phyloP scores from a whole-genome alignment of 495 filamentous ascomycete genomes.

The Apodospora peruviana region DNA sequence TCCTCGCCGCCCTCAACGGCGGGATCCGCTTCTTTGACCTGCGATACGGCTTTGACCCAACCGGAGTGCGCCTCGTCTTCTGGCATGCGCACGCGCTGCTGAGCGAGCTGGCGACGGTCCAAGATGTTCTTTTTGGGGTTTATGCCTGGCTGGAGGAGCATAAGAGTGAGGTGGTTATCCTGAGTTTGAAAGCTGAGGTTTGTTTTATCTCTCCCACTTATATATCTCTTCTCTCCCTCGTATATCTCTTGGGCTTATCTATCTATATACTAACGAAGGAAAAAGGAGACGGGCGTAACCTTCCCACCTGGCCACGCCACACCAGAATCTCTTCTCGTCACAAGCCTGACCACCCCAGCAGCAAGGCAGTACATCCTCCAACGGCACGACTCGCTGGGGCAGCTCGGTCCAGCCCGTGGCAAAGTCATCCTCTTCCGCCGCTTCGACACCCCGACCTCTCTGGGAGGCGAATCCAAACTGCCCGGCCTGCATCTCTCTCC shows the following conservation, averaged over 20 bases:
- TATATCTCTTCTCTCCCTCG: neutral
- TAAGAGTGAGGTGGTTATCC: slow-evolving; percentile 64
- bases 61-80: slow-evolving; percentile 40
- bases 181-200: slow-evolving; percentile 75
- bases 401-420: slow-evolving; percentile 68
- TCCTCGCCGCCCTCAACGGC: slow-evolving; percentile 35
- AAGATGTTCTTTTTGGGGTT: slow-evolving; percentile 45
- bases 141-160: slow-evolving; percentile 57
- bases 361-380: slow-evolving; percentile 48
- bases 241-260: too few relatives aligned
- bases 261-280: too few relatives aligned
- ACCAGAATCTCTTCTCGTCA: slow-evolving; percentile 55
- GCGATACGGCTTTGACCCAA: slow-evolving; percentile 42
- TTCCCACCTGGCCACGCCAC: neutral
- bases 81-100: slow-evolving; percentile 44
- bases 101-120: slow-evolving; percentile 37
- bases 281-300: neutral
- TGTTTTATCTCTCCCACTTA: neutral
- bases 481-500: slow-evolving; percentile 70
- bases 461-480: slow-evolving; percentile 28
- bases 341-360: slow-evolving; percentile 58
- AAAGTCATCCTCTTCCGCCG: slow-evolving; percentile 76
- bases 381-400: slow-evolving; percentile 57
- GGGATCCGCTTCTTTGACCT: slow-evolving; percentile 51
- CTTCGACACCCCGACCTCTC: slow-evolving; percentile 54